Base-by-base conservation (phyloP, 139 green algal genomes). In the Astrephomene gubernaculifera region DNA sequence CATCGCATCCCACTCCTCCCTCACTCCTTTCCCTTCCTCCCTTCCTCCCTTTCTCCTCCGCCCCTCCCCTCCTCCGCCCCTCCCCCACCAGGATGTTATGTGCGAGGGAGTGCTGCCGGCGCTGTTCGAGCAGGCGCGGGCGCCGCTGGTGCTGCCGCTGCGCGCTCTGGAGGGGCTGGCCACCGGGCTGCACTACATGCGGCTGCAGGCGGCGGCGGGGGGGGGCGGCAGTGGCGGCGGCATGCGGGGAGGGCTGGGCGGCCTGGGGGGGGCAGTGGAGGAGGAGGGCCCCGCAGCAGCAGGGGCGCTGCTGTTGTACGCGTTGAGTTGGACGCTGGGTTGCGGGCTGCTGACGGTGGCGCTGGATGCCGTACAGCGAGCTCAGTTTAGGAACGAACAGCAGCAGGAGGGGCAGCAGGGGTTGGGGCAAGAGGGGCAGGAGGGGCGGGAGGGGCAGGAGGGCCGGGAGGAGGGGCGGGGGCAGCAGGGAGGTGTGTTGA, bases 101-200 rank as follows among this genome's bases (percentile, higher is more conserved):
- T 33, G 78, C 33, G 79, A 86, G 79, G 79, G 79, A 0, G 17
- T 86, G 4, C 3, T 78, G 14, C 65, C 65, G 25, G 79, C 65
- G 2, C 61, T 39, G 45, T 86, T 86, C 25, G 79, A 86, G 44
- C 79, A 54, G 17, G 57, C 69, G 41, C 65, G 79, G 21, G 79
- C 61, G 6, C 78, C 78, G 2, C 22, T 84, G 17, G 79, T 33
- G 35, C 38, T 86, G 65, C 10, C 27, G 24, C 45, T 86, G 24
- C 79, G 79, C 35, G 25, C 27, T 19, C 0, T 86, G 12, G 79
- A 86, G 64, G 79, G 79, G 14, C 6, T 78, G 7, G 65, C 25
- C 35, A 86, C 79, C 25, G 79, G 79, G 12, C 79, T 86, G 65
- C 64, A 79, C 25, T 86, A 86, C 79, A 2, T 53, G 53, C 35